Base-by-base conservation (phyloP, 192 early-diverging fungal genomes). In the Podila minutissima region DNA sequence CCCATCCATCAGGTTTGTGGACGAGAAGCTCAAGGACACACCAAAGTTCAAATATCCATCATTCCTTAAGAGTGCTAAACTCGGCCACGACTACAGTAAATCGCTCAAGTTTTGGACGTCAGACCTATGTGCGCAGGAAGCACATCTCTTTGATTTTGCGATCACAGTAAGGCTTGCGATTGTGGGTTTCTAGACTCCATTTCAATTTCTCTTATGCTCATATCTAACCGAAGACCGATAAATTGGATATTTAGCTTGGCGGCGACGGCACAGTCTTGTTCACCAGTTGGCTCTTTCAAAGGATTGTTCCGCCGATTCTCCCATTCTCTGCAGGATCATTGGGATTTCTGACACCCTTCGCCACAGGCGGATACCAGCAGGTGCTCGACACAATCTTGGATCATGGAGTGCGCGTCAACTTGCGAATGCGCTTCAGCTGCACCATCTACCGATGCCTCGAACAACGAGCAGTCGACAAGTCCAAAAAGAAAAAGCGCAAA, bases 211-310 rank as follows among this genome's bases (percentile, higher is more conserved):
- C 41, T 15, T 15, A 15, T 46, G 11, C 41, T 46, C 41, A 46
- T 17, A 17, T 46, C 15, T 46, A 46, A 46, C 15, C 41, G 4
- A 17, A 3, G 4, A 2, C 41, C 41, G 41, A 46, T 46, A 46
- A 46, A 46, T 46, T 46, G 12, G 13, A 46, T 15, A 46, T 15
- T 46, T 46, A 89, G 74, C 91, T 99, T 74, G 97, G 97, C 49
- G 97, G 97, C 26, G 97, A 99, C 87, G 97, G 97, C 46, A 99
- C 97, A 1, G 96, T 98, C 11, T 86, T 98, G 31, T 99, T 93
- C 77, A 94, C 96, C 32, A 93, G 95, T 32, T 97, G 96, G 93
- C 84, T 99, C 35, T 93, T 94, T 75, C 95, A 98, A 83, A 77
- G 74, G 7, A 86, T 89, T 13, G 95, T 98, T 41, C 97, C 97